Conservation (phyloP, 305 asterid genomes). For the Fraxinus dipetala region DNA sequence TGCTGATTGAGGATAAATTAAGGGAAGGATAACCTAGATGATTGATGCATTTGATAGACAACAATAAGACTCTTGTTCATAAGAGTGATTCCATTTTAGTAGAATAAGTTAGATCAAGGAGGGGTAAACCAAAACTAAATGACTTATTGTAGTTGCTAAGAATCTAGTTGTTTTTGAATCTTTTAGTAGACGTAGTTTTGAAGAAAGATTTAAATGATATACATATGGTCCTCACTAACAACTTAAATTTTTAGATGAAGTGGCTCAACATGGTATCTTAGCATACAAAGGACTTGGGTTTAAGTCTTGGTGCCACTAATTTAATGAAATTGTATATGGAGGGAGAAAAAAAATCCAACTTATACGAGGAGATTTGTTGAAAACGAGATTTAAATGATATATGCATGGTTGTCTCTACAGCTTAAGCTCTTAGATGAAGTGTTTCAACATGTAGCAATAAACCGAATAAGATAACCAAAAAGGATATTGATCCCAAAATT, state of each 20-base stretch:
- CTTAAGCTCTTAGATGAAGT: neutral
- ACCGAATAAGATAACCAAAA: neutral
- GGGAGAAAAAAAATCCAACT: neutral
- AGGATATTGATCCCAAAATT: neutral
- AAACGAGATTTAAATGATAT: neutral
- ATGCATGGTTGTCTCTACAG: neutral
- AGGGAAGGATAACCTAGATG: neutral
- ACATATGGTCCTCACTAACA: neutral
- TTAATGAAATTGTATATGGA: neutral
- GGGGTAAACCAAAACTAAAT: neutral
- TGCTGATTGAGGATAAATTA: neutral
- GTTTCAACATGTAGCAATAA: neutral
- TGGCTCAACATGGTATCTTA: neutral
- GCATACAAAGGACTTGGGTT: neutral
- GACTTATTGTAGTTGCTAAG: neutral
- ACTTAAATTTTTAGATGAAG: neutral
- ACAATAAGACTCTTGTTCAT: neutral
- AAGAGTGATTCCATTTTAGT: neutral
- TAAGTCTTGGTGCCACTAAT: neutral
- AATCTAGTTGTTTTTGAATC: neutral
- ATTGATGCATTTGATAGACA: neutral
- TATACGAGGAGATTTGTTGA: neutral
- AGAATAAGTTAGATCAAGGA: neutral
- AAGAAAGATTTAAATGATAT: neutral
- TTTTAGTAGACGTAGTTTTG: neutral